Percentiles rank a stretch among this genome's conserved stretches.
Conservation (phyloP, 2,329 filamentous ascomycete genomes). For the Sarocladium kiliense region DNA sequence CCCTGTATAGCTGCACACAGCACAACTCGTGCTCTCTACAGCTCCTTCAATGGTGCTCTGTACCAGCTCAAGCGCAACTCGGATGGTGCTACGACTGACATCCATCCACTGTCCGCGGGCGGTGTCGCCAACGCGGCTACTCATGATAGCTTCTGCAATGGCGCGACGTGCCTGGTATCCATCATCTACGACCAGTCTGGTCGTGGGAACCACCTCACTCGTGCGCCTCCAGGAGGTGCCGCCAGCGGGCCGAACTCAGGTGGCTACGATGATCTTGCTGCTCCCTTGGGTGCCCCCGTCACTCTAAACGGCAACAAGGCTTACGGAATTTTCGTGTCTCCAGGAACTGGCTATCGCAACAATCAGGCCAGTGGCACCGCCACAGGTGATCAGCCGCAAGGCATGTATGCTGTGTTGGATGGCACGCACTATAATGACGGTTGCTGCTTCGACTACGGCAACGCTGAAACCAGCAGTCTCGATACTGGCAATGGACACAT, state of each 20-base stretch:
- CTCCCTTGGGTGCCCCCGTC: conserved; percentile 55
- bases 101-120: conserved; percentile 49
- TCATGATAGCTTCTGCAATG: conserved; percentile 56
- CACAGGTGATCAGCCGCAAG: conserved; percentile 48
- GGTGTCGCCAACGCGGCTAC: conserved; percentile 56
- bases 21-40: conserved; percentile 60
- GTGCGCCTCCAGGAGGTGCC: conserved; percentile 50
- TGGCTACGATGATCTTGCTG: conserved; percentile 56
- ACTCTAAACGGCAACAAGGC: conserved; percentile 55
- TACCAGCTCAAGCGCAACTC: conserved; percentile 51
- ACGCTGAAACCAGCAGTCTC: conserved; percentile 44
- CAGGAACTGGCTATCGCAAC: conserved; percentile 59
- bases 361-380: conserved; percentile 47
- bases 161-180: conserved; percentile 58
- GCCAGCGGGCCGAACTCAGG: conserved; percentile 50
- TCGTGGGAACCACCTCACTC: conserved; percentile 55
- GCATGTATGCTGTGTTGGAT: conserved; percentile 57
- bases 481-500: conserved; percentile 61
- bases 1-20: conserved; percentile 62
- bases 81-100: conserved; percentile 34
- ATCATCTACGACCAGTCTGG: conserved; percentile 65
- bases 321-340: conserved; percentile 58
- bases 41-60: conserved; percentile 43
- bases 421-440: conserved; percentile 53
- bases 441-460: conserved; percentile 56